Percentiles rank a stretch among this genome's conserved stretches.
phyloP scores from a whole-genome alignment of 768 basidiomycete species.

The Russula sp. region DNA sequence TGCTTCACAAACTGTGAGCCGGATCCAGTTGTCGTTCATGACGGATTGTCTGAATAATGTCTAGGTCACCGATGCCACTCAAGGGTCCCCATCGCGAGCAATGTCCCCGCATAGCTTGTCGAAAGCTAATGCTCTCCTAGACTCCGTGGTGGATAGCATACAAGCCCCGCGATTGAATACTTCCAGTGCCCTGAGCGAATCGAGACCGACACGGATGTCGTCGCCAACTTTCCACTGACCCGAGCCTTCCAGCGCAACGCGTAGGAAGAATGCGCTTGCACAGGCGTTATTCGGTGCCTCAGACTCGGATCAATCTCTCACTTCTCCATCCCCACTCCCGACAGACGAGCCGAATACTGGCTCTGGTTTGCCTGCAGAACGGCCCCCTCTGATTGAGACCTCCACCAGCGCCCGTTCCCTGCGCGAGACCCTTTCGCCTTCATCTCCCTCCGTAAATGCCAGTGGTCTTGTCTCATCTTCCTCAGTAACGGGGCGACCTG shows the following conservation, averaged over 20 bases:
- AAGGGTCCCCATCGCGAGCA: slow-evolving; percentile 38
- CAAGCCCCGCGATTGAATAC: slow-evolving; percentile 31
- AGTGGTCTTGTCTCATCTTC: slow-evolving; percentile 2
- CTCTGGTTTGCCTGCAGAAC: slow-evolving; percentile 58
- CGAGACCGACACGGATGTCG: slow-evolving; percentile 26
- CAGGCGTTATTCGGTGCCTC: slow-evolving; percentile 67
- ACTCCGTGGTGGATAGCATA: slow-evolving; percentile 59
- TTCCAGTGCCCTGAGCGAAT: neutral
- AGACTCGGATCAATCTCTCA: slow-evolving; percentile 37
- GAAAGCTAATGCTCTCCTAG: slow-evolving; percentile 64
- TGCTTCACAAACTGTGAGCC: slow-evolving; percentile 69
- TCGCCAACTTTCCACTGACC: slow-evolving; percentile 38
- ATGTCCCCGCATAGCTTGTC: slow-evolving; percentile 47
- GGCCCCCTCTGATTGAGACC: slow-evolving; percentile 44
- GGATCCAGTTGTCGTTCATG: neutral
- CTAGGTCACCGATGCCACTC: slow-evolving; percentile 62
- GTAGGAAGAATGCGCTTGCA: slow-evolving; percentile 64
- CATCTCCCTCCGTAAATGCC: slow-evolving; percentile 9
- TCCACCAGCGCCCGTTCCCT: slow-evolving; percentile 47
- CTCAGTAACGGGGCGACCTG: slow-evolving; percentile 3
- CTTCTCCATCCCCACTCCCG: slow-evolving; percentile 34
- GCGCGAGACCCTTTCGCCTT: slow-evolving; percentile 41
- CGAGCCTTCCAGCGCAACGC: slow-evolving; percentile 44
- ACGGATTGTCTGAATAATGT: slow-evolving; percentile 1
- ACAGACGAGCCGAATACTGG: slow-evolving; percentile 19